Conservation (phyloP, 257 asterid species). For the Paulownia fortunei region DNA sequence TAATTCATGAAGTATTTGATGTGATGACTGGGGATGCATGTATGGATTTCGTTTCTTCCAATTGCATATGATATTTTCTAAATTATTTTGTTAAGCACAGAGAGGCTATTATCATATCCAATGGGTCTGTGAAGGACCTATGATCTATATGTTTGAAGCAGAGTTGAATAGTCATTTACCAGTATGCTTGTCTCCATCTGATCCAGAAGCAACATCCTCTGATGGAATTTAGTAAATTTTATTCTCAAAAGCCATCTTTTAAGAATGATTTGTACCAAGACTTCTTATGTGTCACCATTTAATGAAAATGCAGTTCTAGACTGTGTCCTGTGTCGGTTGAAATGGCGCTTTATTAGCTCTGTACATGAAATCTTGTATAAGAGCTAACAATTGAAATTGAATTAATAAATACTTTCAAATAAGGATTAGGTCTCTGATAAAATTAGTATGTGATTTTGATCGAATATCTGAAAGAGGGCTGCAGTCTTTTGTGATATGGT, state of each 20-base stretch:
- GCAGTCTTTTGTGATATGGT: not conserved
- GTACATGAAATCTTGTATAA: not conserved
- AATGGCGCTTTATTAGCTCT: not conserved
- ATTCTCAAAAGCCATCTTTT: not conserved
- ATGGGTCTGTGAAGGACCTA: constrained; percentile 17
- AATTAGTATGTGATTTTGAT: not conserved
- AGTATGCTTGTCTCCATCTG: not conserved
- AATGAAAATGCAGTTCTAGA: not conserved
- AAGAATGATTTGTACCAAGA: not conserved
- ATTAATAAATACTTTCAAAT: not conserved
- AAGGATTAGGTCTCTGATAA: not conserved
- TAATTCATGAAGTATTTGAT: constrained; percentile 5
- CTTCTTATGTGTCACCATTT: not conserved
- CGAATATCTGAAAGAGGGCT: constrained; percentile 12
- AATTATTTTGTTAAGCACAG: constrained; percentile 6
- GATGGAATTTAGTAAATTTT: not conserved
- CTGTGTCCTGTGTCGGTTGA: not conserved
- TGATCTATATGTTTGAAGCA: not conserved
- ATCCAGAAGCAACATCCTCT: not conserved
- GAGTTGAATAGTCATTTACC: constrained; percentile 8
- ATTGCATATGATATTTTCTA: constrained; percentile 2
- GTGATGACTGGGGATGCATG: constrained; percentile 10
- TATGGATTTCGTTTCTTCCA: constrained; percentile 5
- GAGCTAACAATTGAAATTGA: not conserved
- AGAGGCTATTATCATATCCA: not conserved